Conservation (phyloP, 352 stramenopile genomes). For the Vaucheria bursata region DNA sequence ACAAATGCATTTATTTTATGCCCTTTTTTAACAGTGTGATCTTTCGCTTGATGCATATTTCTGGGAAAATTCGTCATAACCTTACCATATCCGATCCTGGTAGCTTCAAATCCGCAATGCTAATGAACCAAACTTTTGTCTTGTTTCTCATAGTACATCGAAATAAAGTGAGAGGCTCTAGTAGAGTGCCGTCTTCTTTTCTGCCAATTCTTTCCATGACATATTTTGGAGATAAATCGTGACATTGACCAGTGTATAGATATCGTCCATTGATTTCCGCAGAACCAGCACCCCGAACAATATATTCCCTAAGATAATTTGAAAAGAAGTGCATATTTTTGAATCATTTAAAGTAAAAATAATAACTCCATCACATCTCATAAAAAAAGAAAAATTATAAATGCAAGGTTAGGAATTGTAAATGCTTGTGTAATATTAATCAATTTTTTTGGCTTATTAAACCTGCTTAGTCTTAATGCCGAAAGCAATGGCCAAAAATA, state of each 20-base stretch:
- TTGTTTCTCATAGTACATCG: conserved; percentile 9
- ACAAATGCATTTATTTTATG: no score
- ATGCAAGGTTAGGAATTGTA: no score
- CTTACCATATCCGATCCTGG: neutral
- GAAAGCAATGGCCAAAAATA: no score
- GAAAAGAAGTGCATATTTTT: no score
- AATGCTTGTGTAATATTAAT: no score
- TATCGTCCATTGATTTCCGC: neutral
- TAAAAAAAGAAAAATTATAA: no score
- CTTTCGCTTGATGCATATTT: no score
- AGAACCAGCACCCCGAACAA: neutral
- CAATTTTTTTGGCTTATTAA: no score
- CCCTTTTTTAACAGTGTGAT: no score
- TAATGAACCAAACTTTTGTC: conserved; percentile 1
- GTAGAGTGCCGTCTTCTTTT: neutral
- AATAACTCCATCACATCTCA: no score
- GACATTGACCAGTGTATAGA: neutral
- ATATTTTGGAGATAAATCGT: neutral
- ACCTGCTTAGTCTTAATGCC: no score
- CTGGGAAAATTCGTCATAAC: neutral
- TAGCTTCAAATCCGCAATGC: neutral
- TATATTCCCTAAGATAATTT: neutral
- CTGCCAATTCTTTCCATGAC: neutral
- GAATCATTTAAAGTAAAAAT: no score
- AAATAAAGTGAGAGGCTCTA: neutral